Percentiles rank a stretch among this genome's conserved stretches.
Conservation (phyloP, 768 basidiomycete species). For the Termitomyces eurrhizus region DNA sequence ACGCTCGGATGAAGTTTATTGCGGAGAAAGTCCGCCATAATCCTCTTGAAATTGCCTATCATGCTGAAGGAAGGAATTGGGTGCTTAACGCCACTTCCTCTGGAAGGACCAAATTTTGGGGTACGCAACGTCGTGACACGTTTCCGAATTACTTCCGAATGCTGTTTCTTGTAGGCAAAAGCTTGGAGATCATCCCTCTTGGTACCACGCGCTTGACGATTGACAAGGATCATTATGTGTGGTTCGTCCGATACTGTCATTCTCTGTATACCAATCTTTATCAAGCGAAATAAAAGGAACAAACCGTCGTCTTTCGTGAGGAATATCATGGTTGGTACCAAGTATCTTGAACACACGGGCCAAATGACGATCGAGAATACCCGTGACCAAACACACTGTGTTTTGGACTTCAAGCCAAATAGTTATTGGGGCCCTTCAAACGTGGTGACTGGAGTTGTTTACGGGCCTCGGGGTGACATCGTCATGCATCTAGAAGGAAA, state of each 20-base stretch:
- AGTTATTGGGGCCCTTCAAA: slow-evolving; percentile 83
- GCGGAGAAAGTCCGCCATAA: slow-evolving; percentile 88
- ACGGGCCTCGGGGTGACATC: slow-evolving; percentile 48
- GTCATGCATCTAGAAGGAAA: slow-evolving; percentile 76
- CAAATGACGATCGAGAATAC: slow-evolving; percentile 72
- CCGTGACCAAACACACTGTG: slow-evolving; percentile 50
- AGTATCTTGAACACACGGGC: slow-evolving; percentile 85
- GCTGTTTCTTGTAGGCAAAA: slow-evolving; percentile 59
- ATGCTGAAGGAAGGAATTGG: slow-evolving; percentile 80
- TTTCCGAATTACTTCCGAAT: slow-evolving; percentile 13
- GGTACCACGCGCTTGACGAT: slow-evolving; percentile 68
- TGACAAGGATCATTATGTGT: slow-evolving; percentile 64
- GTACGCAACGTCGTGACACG: slow-evolving; percentile 37
- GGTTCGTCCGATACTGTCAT: slow-evolving; percentile 39
- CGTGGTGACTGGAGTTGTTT: slow-evolving; percentile 59
- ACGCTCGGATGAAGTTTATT: slow-evolving; percentile 73
- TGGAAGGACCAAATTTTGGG: slow-evolving; percentile 90
- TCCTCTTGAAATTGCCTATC: slow-evolving; percentile 81
- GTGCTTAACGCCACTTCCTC: slow-evolving; percentile 70
- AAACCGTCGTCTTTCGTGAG: slow-evolving; percentile 87
- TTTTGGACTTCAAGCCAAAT: slow-evolving; percentile 82
- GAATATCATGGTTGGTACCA: slow-evolving; percentile 87
- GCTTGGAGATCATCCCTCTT: slow-evolving; percentile 79
- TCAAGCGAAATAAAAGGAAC: slow-evolving; percentile 44
- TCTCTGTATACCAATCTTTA: not conserved